A percentile compares a stretch with the other conserved stretches of the same genome.
Conservation (phyloP, 352 stramenopile genomes). For the Phytophthora macrochlamydospora region DNA sequence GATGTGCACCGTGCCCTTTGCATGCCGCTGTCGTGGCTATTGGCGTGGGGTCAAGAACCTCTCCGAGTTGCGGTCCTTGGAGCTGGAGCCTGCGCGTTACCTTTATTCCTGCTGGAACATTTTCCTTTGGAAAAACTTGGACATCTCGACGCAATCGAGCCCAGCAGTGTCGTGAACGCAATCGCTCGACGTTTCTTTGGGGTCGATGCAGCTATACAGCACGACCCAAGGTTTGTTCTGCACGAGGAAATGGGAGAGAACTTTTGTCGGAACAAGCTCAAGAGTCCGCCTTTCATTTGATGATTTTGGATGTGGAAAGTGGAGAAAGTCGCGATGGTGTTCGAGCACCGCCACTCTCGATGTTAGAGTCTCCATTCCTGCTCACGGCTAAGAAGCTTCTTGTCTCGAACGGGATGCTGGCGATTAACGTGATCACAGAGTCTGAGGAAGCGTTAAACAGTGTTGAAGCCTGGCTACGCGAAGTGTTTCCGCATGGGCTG, state of each 20-base stretch:
- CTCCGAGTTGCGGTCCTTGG: conserved; percentile 53
- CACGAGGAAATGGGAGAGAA: conserved; percentile 50
- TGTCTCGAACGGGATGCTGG: conserved; percentile 37
- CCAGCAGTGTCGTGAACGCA: conserved; percentile 45
- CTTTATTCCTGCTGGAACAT: conserved; percentile 58
- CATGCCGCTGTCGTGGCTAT: conserved; percentile 41
- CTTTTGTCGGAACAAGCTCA: conserved; percentile 38
- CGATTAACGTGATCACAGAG: conserved; percentile 68
- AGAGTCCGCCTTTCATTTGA: conserved; percentile 35
- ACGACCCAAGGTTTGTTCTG: conserved; percentile 34
- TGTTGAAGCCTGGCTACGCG: conserved; percentile 30
- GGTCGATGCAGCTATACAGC: conserved; percentile 26
- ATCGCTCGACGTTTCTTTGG: conserved; percentile 57
- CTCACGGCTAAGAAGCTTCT: conserved; percentile 30
- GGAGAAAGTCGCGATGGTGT: conserved; percentile 43
- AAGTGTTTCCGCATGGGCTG: conserved; percentile 38
- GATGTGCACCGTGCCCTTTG: conserved; percentile 76
- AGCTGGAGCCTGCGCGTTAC: conserved; percentile 58
- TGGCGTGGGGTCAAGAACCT: conserved; percentile 4
- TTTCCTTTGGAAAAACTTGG: conserved; percentile 25
- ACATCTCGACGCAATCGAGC: conserved; percentile 65
- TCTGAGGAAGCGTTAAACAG: conserved; percentile 29
- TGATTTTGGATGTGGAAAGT: conserved; percentile 74
- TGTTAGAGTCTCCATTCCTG: conserved; percentile 53
- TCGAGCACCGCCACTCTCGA: conserved; percentile 41